Base-by-base conservation (phyloP, 192 early-diverging fungal genomes). In the Coemansia sp. region DNA sequence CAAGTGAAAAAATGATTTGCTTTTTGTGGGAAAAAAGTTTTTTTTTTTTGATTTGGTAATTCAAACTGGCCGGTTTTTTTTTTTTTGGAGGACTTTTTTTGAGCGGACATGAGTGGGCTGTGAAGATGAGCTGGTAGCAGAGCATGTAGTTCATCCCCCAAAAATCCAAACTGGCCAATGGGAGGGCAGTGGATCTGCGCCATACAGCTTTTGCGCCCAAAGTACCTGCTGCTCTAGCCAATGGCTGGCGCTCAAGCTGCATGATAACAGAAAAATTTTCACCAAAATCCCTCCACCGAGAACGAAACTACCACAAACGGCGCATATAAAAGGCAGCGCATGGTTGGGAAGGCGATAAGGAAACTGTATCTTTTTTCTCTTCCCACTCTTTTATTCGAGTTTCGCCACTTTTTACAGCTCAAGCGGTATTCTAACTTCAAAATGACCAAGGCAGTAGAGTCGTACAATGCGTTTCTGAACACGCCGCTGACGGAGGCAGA, bases 401-500 rank as follows among this genome's bases (percentile, higher is more conserved):
- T 11, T 31, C 23, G 26, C 46, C 12, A 32, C 28, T 16, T 5
- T 0, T 6, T 40, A 9, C 37, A 43, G 41, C 41, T 17, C 41
- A 14, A 43, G 17, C 41, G 17, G 15, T 43, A 14, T 43, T 88
- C 43, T 84, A 83, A 77, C 86, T 88, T 15, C 10, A 40, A 40
- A 17, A 75, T 75, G 72, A 41, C 66, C 65, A 56, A 47, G 36
- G 49, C 72, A 11, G 72, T 75, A 56, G 72, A 75, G 50, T 21
- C 34, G 3, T 87, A 83, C 84, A 91, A 91, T 80, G 62, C 71
- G 61, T 76, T 68, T 60, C 85, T 99, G 46, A 97, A 99, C 87
- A 88, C 84, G 43, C 55, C 94, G 50, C 89, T 99, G 60, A 64
- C 90, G 56, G 81, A 90, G 62, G 96, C 96, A 42, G 97, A 99